Evolutionary conservation across 2,329 filamentous ascomycete species (phyloP).

Genomic region (Aspergillus oerlinghausenensis): DNA sequence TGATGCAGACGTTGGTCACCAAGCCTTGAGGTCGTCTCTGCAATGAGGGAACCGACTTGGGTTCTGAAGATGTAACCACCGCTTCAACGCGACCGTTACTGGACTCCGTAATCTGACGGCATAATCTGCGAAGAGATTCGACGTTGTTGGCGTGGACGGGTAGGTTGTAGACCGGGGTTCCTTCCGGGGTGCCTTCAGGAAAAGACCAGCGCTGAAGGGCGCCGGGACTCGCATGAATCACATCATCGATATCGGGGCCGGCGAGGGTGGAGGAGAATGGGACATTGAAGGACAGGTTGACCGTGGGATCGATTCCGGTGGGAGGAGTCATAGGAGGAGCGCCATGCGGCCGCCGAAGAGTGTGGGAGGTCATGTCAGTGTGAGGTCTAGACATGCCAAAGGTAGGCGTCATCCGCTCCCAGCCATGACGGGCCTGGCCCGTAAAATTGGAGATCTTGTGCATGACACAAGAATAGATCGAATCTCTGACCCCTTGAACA

Average conservation of each 20-base stretch:
- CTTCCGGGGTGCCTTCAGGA: constrained; percentile 78
- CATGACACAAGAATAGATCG: constrained; percentile 42
- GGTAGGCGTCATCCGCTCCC: constrained; percentile 63
- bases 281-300: constrained; percentile 96
- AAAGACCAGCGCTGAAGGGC: constrained; percentile 92
- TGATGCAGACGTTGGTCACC: constrained; percentile 85
- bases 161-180: constrained; percentile 78
- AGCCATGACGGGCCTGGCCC: constrained; percentile 61
- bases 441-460: constrained; percentile 67
- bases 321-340: constrained; percentile 57
- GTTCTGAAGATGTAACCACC: constrained; percentile 74
- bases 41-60: constrained; percentile 56
- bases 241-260: constrained; percentile 89
- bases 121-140: constrained; percentile 71
- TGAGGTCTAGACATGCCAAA: constrained; percentile 60
- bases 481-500: constrained; percentile 34
- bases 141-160: constrained; percentile 90
- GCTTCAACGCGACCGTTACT: constrained; percentile 72
- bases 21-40: constrained; percentile 51
- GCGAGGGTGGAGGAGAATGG: constrained; percentile 90
- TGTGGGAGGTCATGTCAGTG: constrained; percentile 51
- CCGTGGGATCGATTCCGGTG: constrained; percentile 67
- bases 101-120: constrained; percentile 70
- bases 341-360: constrained; percentile 53
- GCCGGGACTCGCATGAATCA: constrained; percentile 84